Evolutionary conservation across 768 basidiomycete species (phyloP).

Genomic region (Tephrocybe sp.): DNA sequence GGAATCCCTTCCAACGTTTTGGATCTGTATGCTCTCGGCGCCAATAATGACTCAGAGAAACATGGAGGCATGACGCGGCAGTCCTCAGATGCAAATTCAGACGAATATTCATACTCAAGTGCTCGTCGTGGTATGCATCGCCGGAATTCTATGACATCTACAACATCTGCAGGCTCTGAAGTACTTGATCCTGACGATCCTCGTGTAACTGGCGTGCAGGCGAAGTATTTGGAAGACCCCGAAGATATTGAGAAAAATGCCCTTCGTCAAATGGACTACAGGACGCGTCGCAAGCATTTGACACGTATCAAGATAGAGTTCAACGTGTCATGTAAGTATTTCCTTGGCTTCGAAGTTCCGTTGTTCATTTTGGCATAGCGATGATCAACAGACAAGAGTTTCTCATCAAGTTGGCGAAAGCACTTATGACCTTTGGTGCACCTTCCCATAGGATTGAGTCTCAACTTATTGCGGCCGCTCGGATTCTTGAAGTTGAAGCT

Average conservation of each 20-base stretch:
- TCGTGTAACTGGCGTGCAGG: constrained; percentile 54
- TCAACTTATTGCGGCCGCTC: constrained; percentile 83
- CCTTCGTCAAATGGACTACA: constrained; percentile 65
- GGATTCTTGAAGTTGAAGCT: constrained; percentile 86
- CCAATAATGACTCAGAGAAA: constrained; percentile 16
- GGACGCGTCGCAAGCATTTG: constrained; percentile 60
- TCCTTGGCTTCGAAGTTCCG: not conserved
- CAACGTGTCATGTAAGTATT: constrained; percentile 61
- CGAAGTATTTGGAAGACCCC: constrained; percentile 50
- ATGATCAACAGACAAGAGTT: constrained; percentile 83
- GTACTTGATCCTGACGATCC: constrained; percentile 73
- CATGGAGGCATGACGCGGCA: constrained; percentile 11
- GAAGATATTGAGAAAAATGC: constrained; percentile 61
- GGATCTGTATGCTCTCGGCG: constrained; percentile 45
- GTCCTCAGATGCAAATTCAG: constrained; percentile 16
- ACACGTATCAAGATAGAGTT: constrained; percentile 69
- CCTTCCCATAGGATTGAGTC: constrained; percentile 94
- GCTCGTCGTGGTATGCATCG: constrained; percentile 31
- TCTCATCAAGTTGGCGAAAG: constrained; percentile 78
- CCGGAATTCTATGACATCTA: constrained; percentile 42
- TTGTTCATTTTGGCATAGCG: constrained; percentile 39
- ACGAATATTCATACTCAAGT: constrained; percentile 20
- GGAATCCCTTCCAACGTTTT: constrained; percentile 51
- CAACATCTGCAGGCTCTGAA: constrained; percentile 41
- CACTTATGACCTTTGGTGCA: constrained; percentile 89